Conservation (phyloP, 2,329 filamentous ascomycete genomes). For the Colletotrichum destructivum region DNA sequence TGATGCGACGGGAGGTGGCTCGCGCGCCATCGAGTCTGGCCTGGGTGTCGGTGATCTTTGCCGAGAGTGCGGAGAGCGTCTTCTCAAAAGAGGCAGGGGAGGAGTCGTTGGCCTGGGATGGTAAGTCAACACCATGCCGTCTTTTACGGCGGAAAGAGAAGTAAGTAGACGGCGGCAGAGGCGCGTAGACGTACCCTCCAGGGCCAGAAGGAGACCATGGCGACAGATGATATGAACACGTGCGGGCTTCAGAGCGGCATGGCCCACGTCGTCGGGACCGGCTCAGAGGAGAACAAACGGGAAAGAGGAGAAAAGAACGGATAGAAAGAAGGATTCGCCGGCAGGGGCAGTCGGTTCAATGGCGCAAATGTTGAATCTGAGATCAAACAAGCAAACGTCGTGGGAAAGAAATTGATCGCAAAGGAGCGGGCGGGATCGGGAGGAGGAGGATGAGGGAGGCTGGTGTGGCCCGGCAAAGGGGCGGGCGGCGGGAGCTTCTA, state of each 20-base stretch:
- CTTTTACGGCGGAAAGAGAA: neutral
- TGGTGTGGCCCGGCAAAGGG: slow-evolving; percentile 9
- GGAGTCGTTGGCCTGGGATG: slow-evolving; percentile 77
- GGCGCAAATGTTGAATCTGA: neutral
- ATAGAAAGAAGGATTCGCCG: neutral
- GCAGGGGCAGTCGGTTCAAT: slow-evolving; percentile 13
- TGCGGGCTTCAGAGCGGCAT: slow-evolving; percentile 38
- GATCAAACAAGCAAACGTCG: slow-evolving; percentile 18
- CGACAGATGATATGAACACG: slow-evolving; percentile 38
- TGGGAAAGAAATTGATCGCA: slow-evolving; percentile 17
- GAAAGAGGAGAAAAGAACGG: neutral
- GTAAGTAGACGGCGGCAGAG: neutral
- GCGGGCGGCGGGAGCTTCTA: neutral
- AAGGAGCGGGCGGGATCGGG: slow-evolving; percentile 28
- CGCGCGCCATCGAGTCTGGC: slow-evolving; percentile 81
- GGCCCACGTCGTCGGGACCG: slow-evolving; percentile 18
- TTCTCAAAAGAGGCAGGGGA: slow-evolving; percentile 96
- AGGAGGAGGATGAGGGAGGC: neutral
- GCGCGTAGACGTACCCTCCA: slow-evolving; percentile 74
- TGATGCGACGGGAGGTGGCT: slow-evolving; percentile 81
- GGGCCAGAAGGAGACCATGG: slow-evolving; percentile 89
- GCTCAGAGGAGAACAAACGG: neutral
- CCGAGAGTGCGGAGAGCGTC: slow-evolving; percentile 83
- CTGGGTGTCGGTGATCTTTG: slow-evolving; percentile 84
- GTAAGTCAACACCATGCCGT: neutral